Evolutionary conservation across 306 rosid genomes (phyloP), one percentile per base, ranked within the genome.

Genomic region (Arachis stenosperma): DNA sequence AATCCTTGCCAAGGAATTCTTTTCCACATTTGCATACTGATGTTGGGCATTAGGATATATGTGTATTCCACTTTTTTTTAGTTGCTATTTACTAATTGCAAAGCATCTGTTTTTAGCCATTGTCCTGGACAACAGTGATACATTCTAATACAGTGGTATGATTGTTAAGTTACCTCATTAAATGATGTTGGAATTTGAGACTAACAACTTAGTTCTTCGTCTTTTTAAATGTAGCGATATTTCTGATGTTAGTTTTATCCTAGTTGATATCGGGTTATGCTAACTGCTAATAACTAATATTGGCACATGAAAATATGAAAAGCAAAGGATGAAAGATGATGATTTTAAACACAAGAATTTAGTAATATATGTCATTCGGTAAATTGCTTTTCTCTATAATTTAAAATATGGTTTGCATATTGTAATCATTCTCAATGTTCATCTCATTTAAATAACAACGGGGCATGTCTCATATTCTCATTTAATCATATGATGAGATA

Each of bases 221-320:
- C 41, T 12, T 6, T 30, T 58, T 41, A 29, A 11, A 7, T 12
- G 55, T 37, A 7, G 11, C 43, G 29, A 5, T 59, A 12, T 55
- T 42, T 12, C 22, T 53, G 9, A 15, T 46, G 43, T 75, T 58
- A 54, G 44, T 37, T 57, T 66, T 69, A 54, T 51, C 27, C 29
- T 13, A 37, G 9, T 41, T 55, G 51, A 46, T 36, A 59, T 37
- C 50, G 67, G 63, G 22, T 44, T 8, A 44, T 69, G 41, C 56
- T 65, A 42, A 15, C 13, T 41, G 55, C 52, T 62, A 30, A 63
- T 54, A 30, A 15, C 47, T 61, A 59, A 55, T 62, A 55, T 33
- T 33, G 0, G 37, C 37, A 70, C 71, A 12, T 39, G 42, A 43
- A 52, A 53, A 51, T 33, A 43, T 63, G 22, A 17, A 61, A 78